Evolutionary conservation across 805 yeast species (phyloP), one percentile per base, ranked within the genome.

Genomic region (Saturnispora saitoi): DNA sequence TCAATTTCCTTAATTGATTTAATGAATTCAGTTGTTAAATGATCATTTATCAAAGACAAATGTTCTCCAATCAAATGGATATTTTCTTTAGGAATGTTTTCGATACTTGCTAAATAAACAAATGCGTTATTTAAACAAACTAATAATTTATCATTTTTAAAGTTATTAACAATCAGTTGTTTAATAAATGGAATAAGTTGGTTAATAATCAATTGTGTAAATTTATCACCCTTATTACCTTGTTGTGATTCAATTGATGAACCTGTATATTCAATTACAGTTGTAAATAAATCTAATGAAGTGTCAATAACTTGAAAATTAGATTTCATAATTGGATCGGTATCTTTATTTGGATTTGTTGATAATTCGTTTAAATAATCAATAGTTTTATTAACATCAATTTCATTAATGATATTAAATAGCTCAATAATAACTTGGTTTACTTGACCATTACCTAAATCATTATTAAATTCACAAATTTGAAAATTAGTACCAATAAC

Each of bases 261-360:
- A 12, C 67, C 67, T 44, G 60, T 59, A 38, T 66, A 73, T 62
- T 89, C 96, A 56, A 84, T 75, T 6, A 81, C 70, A 1, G 90
- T 84, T 1, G 96, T 79, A 22, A 87, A 69, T 30, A 91, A 63
- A 62, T 91, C 98, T 20, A 90, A 65, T 0, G 84, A 71, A 0
- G 83, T 72, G 56, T 87, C 95, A 20, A 85, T 67, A 4, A 85
- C 72, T 54, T 82, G 82, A 43, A 84, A 64, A 44, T 76, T 73
- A 40, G 73, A 65, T 53, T 75, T 73, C 3, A 85, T 78, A 2
- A 42, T 68, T 10, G 68, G 51, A 20, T 58, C 57, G 6, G 49
- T 50, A 15, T 47, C 51, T n/a, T 51, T 51, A 6, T 41, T 43
- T 1, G 47, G 43, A 9, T 28, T 48, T n/a, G 44, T 46, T 15